Evolutionary conservation across 768 basidiomycete genomes (phyloP).

Genomic region (Kwoniella mangroviensis): DNA sequence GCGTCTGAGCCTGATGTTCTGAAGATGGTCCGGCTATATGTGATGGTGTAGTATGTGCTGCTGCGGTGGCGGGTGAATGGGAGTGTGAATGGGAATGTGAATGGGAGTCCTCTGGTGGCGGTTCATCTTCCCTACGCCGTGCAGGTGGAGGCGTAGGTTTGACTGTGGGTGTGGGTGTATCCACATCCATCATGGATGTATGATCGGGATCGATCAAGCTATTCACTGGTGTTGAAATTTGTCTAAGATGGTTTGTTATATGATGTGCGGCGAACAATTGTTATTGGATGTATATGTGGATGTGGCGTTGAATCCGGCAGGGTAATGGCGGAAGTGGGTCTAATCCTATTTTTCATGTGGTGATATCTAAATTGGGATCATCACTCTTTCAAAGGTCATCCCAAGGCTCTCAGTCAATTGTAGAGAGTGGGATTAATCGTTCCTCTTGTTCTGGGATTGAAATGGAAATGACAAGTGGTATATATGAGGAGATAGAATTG

Average conservation of each 20-base stretch:
- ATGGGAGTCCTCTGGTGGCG: conserved; percentile 4
- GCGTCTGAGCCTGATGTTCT: neutral
- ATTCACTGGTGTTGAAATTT: too few species aligned
- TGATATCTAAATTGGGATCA: neutral
- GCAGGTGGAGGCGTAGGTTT: neutral
- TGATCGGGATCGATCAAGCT: neutral
- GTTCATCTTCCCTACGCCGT: conserved; percentile 1
- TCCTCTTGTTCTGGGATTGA: too few species aligned
- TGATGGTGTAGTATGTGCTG: neutral
- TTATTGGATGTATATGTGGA: neutral
- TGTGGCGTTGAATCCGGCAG: conserved; percentile 10
- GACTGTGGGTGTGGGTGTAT: conserved; percentile 3
- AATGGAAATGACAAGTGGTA: neutral
- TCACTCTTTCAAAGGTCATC: neutral
- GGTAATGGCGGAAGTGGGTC: neutral
- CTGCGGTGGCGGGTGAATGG: conserved; percentile 12
- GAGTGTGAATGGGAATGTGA: neutral
- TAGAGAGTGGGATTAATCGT: too few species aligned
- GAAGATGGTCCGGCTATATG: conserved; percentile 2
- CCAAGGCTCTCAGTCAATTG: too few species aligned
- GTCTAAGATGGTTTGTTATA: too few species aligned
- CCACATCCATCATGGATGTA: conserved; percentile 20
- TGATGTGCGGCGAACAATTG: too few species aligned
- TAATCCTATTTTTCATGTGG: neutral
- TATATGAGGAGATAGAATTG: neutral